These are phyloP conservation scores for Plantago ovata DNA, from an alignment of 257 asterid species.

Conservation along the genomic window DNA sequence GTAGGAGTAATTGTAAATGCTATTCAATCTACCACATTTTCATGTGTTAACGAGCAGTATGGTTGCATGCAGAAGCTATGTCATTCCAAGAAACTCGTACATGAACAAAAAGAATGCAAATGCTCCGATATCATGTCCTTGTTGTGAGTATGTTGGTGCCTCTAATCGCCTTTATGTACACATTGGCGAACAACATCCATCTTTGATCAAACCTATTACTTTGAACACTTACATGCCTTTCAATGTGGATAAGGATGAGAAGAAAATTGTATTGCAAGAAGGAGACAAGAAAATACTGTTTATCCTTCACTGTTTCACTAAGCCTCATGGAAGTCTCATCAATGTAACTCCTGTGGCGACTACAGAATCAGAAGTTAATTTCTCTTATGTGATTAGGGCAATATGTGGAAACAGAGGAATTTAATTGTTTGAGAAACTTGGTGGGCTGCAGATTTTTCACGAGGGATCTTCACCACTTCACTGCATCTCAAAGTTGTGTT, in stretches of 20 bases:
- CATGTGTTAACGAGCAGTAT: neutral
- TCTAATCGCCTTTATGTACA: neutral
- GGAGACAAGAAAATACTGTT: conserved; percentile 25
- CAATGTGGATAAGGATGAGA: neutral
- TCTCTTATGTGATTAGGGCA: conserved; percentile 31
- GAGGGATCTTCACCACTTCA: neutral
- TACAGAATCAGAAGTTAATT: too few relatives aligned
- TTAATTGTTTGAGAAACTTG: conserved; percentile 27
- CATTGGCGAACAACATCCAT: neutral
- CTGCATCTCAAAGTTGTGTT: too few relatives aligned
- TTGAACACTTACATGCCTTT: neutral
- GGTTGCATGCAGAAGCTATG: neutral
- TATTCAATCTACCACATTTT: conserved; percentile 43
- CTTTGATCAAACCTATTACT: neutral
- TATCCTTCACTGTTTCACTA: too few relatives aligned
- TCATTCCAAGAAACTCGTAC: neutral
- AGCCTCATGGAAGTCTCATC: conserved; percentile 37
- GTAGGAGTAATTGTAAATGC: conserved; percentile 69
- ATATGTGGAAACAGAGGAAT: conserved; percentile 38
- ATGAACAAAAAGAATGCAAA: neutral
- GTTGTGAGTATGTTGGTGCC: conserved; percentile 22
- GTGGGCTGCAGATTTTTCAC: conserved; percentile 18
- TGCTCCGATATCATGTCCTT: conserved; percentile 54
- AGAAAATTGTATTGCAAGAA: neutral
- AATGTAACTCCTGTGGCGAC: too few relatives aligned